Percentiles rank a stretch among this genome's conserved stretches.
These are phyloP conservation scores for Sporobolomyces roseus DNA, from an alignment of 768 basidiomycete genomes.

Conservation along the genomic window DNA sequence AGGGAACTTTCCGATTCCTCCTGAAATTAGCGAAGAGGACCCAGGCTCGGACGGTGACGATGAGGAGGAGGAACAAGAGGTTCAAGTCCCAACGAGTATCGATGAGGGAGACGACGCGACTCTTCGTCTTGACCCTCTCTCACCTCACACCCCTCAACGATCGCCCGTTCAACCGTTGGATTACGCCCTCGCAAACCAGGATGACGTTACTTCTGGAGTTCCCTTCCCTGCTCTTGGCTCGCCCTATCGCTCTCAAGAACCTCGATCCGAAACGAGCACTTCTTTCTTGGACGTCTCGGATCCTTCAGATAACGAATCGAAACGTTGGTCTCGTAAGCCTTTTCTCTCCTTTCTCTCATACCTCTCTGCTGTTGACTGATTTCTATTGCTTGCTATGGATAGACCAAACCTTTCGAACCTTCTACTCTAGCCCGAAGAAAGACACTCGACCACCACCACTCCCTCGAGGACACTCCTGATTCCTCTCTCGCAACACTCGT, in stretches of 20 bases:
- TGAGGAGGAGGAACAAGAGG: slow-evolving; percentile 1
- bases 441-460: not conserved
- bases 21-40: slow-evolving; percentile 12
- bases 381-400: too few species aligned
- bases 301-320: slow-evolving; percentile 1
- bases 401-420: slow-evolving; percentile 15
- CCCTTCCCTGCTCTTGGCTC: too few species aligned
- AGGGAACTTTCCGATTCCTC: slow-evolving; percentile 18
- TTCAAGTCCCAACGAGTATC: not conserved
- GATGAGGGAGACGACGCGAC: not conserved
- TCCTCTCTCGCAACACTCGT: not conserved
- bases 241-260: too few species aligned
- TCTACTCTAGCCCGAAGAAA: slow-evolving; percentile 2
- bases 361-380: not conserved
- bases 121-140: not conserved
- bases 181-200: too few species aligned
- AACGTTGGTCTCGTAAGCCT: slow-evolving; percentile 12
- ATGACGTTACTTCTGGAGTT: too few species aligned
- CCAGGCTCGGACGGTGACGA: slow-evolving; percentile 14
- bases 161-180: too few species aligned
- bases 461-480: not conserved
- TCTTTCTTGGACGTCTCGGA: slow-evolving; percentile 23
- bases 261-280: not conserved
- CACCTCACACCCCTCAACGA: too few species aligned
- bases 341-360: not conserved